A percentile compares a stretch with the other conserved stretches of the same genome.
phyloP scores from a whole-genome alignment of 2,329 filamentous ascomycete genomes.

The Cladobotryum protrusum region DNA sequence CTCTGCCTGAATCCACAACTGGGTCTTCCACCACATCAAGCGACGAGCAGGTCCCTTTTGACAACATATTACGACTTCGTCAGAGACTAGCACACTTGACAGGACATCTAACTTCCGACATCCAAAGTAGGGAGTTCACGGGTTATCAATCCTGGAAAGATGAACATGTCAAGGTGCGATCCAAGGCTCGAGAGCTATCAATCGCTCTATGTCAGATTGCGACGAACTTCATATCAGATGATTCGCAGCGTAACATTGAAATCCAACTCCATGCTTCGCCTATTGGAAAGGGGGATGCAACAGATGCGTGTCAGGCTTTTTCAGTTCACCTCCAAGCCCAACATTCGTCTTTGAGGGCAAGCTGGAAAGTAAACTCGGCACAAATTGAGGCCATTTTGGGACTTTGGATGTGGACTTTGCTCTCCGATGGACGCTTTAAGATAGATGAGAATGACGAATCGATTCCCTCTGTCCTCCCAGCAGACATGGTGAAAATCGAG shows the following conservation, averaged over 20 bases:
- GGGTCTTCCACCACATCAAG: too few species aligned
- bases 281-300: neutral
- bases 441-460: neutral
- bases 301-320: neutral
- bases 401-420: conserved; percentile 13
- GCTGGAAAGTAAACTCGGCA: conserved; percentile 10
- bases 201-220: conserved; percentile 1
- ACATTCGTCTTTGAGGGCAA: neutral
- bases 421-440: neutral
- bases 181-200: conserved; percentile 4
- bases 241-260: neutral
- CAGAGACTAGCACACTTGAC: too few species aligned
- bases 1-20: too few species aligned
- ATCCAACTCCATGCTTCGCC: neutral
- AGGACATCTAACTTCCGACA: too few species aligned
- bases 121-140: too few species aligned
- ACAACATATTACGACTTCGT: too few species aligned
- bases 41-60: too few species aligned
- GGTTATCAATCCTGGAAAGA: too few species aligned
- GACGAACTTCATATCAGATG: neutral
- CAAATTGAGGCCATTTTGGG: conserved; percentile 13
- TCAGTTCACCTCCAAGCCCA: neutral
- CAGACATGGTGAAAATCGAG: neutral
- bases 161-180: conserved; percentile 5
- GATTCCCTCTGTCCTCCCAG: neutral